These are phyloP conservation scores for Lodderomyces theae DNA, from an alignment of 1,139 yeast species.

Conservation along the genomic window DNA sequence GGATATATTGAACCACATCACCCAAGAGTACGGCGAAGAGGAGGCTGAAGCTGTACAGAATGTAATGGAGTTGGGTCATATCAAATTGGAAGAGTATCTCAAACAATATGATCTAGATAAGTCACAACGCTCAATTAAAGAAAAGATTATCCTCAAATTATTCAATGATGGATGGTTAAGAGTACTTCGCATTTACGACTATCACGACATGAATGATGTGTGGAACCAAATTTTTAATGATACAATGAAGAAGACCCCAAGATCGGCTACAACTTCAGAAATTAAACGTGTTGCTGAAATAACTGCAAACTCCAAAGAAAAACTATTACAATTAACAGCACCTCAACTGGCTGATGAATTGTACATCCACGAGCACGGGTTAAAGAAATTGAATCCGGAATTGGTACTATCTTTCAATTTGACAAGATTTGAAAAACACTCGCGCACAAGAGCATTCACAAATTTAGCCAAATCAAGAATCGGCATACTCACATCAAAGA, in stretches of 20 bases:
- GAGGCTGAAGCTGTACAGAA: slow-evolving; percentile 74
- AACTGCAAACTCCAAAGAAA: slow-evolving; percentile 54
- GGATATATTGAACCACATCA: slow-evolving; percentile 60
- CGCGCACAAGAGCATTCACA: slow-evolving; percentile 63
- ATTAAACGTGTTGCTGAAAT: slow-evolving; percentile 66
- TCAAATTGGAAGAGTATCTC: slow-evolving; percentile 60
- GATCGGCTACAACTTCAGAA: slow-evolving; percentile 52
- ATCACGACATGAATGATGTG: slow-evolving; percentile 51
- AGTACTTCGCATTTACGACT: slow-evolving; percentile 37
- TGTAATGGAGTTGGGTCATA: slow-evolving; percentile 60
- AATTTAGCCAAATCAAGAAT: slow-evolving; percentile 64
- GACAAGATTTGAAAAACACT: slow-evolving; percentile 62
- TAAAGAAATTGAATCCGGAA: slow-evolving; percentile 42
- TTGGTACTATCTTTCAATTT: slow-evolving; percentile 63
- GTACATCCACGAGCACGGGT: slow-evolving; percentile 30
- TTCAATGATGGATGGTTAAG: slow-evolving; percentile 58
- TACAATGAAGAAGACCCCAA: slow-evolving; percentile 49
- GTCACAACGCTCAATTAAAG: slow-evolving; percentile 20
- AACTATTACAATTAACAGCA: slow-evolving; percentile 36
- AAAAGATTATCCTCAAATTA: slow-evolving; percentile 42
- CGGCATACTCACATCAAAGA: slow-evolving; percentile 64
- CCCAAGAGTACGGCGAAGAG: slow-evolving; percentile 37
- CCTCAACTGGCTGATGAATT: slow-evolving; percentile 31
- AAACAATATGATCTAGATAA: slow-evolving; percentile 31
- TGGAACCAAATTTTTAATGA: slow-evolving; percentile 56